phyloP scores from a whole-genome alignment of 2,329 filamentous ascomycete genomes.

The Cladosporium phlei region DNA sequence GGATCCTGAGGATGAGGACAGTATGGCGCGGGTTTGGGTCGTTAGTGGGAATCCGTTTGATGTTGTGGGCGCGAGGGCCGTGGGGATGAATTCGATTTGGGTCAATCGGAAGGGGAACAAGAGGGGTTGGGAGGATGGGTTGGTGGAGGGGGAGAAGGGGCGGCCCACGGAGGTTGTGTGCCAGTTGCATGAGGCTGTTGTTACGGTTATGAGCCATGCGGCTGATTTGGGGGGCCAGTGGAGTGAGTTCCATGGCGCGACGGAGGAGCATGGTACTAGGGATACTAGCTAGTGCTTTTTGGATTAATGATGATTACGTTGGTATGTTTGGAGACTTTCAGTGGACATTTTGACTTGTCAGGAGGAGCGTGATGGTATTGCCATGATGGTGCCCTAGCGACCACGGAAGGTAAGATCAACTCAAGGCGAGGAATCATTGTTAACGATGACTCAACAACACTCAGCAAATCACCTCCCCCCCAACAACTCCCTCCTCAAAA shows the following conservation, averaged over 20 bases:
- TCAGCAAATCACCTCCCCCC: slow-evolving; percentile 1
- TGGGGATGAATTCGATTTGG: slow-evolving; percentile 62
- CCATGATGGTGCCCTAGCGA: too few relatives aligned
- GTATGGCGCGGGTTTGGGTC: slow-evolving; percentile 57
- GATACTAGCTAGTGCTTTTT: too few relatives aligned
- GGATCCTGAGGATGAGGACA: slow-evolving; percentile 34
- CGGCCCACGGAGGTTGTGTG: slow-evolving; percentile 52
- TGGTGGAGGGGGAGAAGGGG: slow-evolving; percentile 43
- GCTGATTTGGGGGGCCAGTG: slow-evolving; percentile 10
- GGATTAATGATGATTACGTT: too few relatives aligned
- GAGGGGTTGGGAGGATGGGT: slow-evolving; percentile 59
- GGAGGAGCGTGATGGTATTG: too few relatives aligned
- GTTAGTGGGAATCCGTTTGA: slow-evolving; percentile 72
- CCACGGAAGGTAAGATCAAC: too few relatives aligned
- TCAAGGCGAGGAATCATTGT: too few relatives aligned
- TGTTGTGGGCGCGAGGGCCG: slow-evolving; percentile 57
- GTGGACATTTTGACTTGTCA: too few relatives aligned
- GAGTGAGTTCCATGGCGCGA: slow-evolving; percentile 17
- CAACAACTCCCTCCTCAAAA: slow-evolving; percentile 5
- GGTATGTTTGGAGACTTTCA: too few relatives aligned
- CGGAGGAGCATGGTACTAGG: neutral
- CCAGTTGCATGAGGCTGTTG: slow-evolving; percentile 55
- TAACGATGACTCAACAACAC: too few relatives aligned
- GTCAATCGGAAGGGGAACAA: slow-evolving; percentile 55
- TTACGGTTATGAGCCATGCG: slow-evolving; percentile 13